Percentiles rank a stretch among this genome's conserved stretches.
Conservation (phyloP, 306 rosid genomes). For the Luffa aegyptiaca region DNA sequence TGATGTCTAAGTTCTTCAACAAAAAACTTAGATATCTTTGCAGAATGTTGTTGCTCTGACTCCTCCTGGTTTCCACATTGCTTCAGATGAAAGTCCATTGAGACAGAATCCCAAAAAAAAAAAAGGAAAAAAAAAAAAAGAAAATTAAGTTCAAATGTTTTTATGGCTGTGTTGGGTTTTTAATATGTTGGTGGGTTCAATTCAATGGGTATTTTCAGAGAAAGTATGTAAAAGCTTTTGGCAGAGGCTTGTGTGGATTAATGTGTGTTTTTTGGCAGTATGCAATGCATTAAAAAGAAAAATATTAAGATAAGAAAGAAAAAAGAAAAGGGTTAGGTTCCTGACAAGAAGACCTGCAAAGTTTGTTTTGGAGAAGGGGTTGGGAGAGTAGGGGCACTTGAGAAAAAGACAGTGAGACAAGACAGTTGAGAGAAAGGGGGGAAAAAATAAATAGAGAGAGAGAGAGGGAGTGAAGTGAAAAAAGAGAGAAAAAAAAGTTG, state of each 20-base stretch:
- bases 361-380: constrained; percentile 36
- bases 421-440: constrained; percentile 46
- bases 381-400: constrained; percentile 55
- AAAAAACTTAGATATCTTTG: constrained; percentile 72
- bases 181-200: constrained; percentile 9
- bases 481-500: background rate
- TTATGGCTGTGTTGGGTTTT: background rate
- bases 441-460: background rate
- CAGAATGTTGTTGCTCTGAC: constrained; percentile 74
- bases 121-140: background rate
- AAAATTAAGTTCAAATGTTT: background rate
- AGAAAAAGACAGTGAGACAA: constrained; percentile 73
- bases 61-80: constrained; percentile 82
- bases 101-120: constrained; percentile 20
- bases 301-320: background rate
- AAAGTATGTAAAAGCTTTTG: constrained; percentile 27
- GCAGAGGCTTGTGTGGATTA: constrained; percentile 17
- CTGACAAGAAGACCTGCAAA: constrained; percentile 81
- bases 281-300: background rate
- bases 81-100: constrained; percentile 80
- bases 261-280: constrained; percentile 4
- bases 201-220: constrained; percentile 23
- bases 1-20: constrained; percentile 14
- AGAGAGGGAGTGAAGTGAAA: background rate
- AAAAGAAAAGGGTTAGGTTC: background rate